Conservation (phyloP, 1,284 basidiomycete genomes). For the Ganoderma sp. region DNA sequence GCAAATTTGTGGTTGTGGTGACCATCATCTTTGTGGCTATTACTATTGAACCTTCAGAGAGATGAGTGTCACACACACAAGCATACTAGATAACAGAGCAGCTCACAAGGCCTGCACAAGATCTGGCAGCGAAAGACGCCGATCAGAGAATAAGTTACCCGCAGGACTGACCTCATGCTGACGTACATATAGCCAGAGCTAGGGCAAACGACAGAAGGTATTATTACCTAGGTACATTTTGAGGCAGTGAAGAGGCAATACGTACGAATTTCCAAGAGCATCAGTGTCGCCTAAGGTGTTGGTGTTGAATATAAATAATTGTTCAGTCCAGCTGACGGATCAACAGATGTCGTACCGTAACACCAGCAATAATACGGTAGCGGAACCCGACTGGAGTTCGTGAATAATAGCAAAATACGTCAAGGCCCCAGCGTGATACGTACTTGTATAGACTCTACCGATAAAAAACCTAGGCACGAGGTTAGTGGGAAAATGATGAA, state of each 20-base stretch:
- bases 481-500: neutral
- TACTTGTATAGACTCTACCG: neutral
- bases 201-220: neutral
- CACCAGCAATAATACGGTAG: neutral
- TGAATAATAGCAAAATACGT: neutral
- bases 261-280: neutral
- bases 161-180: neutral
- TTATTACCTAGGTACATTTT: neutral
- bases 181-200: neutral
- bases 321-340: neutral
- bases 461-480: neutral
- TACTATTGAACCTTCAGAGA: neutral
- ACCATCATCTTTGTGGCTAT: neutral
- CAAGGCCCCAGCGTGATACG: neutral
- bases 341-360: neutral
- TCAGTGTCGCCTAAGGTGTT: neutral
- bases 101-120: neutral
- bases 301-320: neutral
- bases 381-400: neutral
- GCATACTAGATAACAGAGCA: neutral
- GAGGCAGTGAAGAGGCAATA: neutral
- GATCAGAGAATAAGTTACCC: neutral
- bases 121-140: neutral
- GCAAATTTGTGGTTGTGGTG: too few species aligned
- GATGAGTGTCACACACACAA: neutral